A percentile compares a stretch with the other conserved stretches of the same genome.
phyloP scores from a whole-genome alignment of 768 basidiomycete genomes.

The Mycena alexandri region DNA sequence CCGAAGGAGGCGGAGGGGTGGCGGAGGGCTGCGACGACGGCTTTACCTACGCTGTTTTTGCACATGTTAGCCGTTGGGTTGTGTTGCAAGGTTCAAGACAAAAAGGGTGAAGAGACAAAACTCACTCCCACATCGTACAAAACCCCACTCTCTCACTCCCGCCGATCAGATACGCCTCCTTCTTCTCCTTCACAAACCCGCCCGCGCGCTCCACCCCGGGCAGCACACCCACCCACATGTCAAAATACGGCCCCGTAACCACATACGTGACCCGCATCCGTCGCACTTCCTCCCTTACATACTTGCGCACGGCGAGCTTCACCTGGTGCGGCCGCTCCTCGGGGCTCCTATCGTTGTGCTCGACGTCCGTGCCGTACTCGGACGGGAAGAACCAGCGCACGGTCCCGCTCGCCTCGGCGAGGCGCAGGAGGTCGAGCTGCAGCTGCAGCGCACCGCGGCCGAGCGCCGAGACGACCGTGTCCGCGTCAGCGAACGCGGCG shows the following conservation, averaged over 20 bases:
- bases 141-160: constrained; percentile 8
- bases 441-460: constrained; percentile 14
- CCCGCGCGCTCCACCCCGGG: background rate
- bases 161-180: constrained; percentile 11
- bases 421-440: constrained; percentile 14
- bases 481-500: constrained; percentile 3
- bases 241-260: constrained; percentile 25
- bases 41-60: constrained; percentile 11
- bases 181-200: constrained; percentile 12
- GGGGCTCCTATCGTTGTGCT: constrained; percentile 20
- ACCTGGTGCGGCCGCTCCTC: constrained; percentile 18
- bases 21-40: constrained; percentile 4
- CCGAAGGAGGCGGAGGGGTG: constrained; percentile 7
- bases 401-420: constrained; percentile 12
- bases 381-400: constrained; percentile 19
- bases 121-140: constrained; percentile 25
- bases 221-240: constrained; percentile 11
- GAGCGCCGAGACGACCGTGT: constrained; percentile 15
- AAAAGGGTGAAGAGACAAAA: background rate
- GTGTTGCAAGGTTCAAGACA: no score
- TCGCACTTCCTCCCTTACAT: constrained; percentile 9
- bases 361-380: constrained; percentile 18
- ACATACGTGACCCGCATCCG: constrained; percentile 17
- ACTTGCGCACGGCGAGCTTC: constrained; percentile 12
- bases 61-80: background rate